Evolutionary conservation across 2,329 filamentous ascomycete genomes (phyloP).

Genomic region (Xylaria digitata): DNA sequence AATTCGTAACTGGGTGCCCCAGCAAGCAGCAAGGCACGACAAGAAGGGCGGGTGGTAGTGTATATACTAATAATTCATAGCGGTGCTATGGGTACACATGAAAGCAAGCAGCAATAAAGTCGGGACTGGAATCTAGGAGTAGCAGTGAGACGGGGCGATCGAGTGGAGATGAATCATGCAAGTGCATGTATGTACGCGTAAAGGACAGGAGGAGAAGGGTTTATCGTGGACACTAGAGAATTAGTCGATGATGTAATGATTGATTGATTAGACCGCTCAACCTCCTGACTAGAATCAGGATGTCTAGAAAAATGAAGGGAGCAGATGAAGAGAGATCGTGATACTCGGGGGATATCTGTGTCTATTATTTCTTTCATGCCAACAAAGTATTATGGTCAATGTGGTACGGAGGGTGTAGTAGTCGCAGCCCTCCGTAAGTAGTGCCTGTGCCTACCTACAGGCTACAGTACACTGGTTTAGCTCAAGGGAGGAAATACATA

Average conservation of each 20-base stretch:
- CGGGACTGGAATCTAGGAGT: slow-evolving; percentile 35
- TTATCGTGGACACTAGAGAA: too few relatives aligned
- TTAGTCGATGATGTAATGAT: not conserved
- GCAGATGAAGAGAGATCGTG: not conserved
- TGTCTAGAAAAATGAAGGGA: not conserved
- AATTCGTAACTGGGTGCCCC: not conserved
- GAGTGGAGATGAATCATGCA: slow-evolving; percentile 32
- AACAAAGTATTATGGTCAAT: not conserved
- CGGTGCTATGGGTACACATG: not conserved
- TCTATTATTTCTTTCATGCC: slow-evolving; percentile 2
- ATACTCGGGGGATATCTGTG: not conserved
- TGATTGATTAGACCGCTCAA: not conserved
- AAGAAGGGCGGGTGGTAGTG: slow-evolving; percentile 10
- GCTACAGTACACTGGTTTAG: too few relatives aligned
- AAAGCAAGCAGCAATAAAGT: slow-evolving; percentile 3
- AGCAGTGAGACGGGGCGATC: slow-evolving; percentile 30
- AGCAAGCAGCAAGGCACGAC: not conserved
- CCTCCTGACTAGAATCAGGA: not conserved
- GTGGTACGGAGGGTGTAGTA: too few relatives aligned
- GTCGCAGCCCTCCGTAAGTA: too few relatives aligned
- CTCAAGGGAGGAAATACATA: too few relatives aligned
- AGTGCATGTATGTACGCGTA: slow-evolving; percentile 1
- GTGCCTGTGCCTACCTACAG: too few relatives aligned
- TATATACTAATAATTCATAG: slow-evolving; percentile 5
- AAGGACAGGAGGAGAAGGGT: not conserved